Percentiles rank a stretch among this genome's conserved stretches.
These are phyloP conservation scores for Achaetomium macrosporum DNA, from an alignment of 2,329 filamentous ascomycete genomes.

Conservation along the genomic window DNA sequence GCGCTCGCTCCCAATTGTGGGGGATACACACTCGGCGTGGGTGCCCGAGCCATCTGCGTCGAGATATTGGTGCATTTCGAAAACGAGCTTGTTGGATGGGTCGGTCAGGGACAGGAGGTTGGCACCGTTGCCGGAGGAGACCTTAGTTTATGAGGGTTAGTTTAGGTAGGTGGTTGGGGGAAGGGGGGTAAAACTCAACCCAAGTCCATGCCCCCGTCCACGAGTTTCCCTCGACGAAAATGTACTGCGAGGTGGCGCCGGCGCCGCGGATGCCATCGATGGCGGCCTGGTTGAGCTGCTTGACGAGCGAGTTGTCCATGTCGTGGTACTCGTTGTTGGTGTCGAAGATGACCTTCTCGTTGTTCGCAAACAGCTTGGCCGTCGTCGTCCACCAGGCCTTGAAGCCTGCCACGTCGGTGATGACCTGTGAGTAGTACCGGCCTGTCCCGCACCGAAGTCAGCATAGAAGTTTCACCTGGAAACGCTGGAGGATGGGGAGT, in stretches of 20 bases:
- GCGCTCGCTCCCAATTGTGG: slow-evolving; percentile 44
- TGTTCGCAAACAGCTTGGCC: slow-evolving; percentile 46
- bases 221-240: slow-evolving; percentile 51
- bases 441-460: too few species aligned
- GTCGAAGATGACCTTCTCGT: slow-evolving; percentile 55
- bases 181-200: too few species aligned
- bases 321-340: slow-evolving; percentile 63
- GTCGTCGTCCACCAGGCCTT: slow-evolving; percentile 52
- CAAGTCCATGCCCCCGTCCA: slow-evolving; percentile 47
- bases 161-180: too few species aligned
- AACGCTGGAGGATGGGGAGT: too few species aligned
- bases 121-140: slow-evolving; percentile 33
- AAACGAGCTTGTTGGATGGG: slow-evolving; percentile 45
- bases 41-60: slow-evolving; percentile 50
- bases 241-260: slow-evolving; percentile 50
- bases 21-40: slow-evolving; percentile 40
- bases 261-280: slow-evolving; percentile 56
- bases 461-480: too few species aligned
- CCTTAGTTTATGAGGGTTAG: too few species aligned
- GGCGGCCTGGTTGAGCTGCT: slow-evolving; percentile 57
- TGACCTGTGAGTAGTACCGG: slow-evolving; percentile 47
- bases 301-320: slow-evolving; percentile 54
- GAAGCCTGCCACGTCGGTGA: slow-evolving; percentile 48
- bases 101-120: slow-evolving; percentile 41
- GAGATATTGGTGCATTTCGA: slow-evolving; percentile 59